Evolutionary conservation across 176 grass and related monocot species (phyloP).

Genomic region (Poa annua): DNA sequence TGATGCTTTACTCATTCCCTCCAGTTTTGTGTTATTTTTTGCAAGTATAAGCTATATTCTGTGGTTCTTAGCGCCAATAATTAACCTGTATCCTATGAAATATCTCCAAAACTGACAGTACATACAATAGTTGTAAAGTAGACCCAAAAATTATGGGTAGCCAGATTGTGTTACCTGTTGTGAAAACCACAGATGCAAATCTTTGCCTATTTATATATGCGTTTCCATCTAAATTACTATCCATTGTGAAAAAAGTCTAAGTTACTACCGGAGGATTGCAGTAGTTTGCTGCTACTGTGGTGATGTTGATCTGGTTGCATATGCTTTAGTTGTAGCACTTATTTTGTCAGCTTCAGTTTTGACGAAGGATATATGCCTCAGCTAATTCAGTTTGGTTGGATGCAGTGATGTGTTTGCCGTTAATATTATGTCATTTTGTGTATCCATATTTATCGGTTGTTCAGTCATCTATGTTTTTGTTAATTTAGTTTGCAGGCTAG

Average conservation of each 20-base stretch:
- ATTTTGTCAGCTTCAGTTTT: slow-evolving; percentile 1
- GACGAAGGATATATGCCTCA: slow-evolving; percentile 8
- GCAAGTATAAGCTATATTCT: neutral
- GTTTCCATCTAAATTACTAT: slow-evolving; percentile 1
- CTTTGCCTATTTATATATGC: neutral
- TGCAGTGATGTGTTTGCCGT: neutral
- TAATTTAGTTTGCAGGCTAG: slow-evolving; percentile 72
- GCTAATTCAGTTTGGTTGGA: slow-evolving; percentile 32
- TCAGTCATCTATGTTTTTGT: slow-evolving; percentile 45
- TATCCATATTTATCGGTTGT: slow-evolving; percentile 28
- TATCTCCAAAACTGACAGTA: neutral
- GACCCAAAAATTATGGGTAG: neutral
- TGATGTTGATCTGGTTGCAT: slow-evolving; percentile 1
- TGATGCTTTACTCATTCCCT: slow-evolving; percentile 21
- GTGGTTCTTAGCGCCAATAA: neutral
- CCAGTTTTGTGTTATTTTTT: neutral
- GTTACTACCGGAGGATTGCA: neutral
- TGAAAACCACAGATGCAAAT: slow-evolving; percentile 23
- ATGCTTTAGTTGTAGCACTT: slow-evolving; percentile 2
- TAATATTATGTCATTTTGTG: neutral
- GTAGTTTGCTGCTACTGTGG: slow-evolving; percentile 20
- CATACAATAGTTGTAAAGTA: neutral
- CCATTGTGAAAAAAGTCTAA: neutral
- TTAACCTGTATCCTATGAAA: neutral
- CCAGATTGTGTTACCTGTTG: neutral